Base-by-base conservation (phyloP, 371 early-diverging fungal species). In the Mucor indicus region DNA sequence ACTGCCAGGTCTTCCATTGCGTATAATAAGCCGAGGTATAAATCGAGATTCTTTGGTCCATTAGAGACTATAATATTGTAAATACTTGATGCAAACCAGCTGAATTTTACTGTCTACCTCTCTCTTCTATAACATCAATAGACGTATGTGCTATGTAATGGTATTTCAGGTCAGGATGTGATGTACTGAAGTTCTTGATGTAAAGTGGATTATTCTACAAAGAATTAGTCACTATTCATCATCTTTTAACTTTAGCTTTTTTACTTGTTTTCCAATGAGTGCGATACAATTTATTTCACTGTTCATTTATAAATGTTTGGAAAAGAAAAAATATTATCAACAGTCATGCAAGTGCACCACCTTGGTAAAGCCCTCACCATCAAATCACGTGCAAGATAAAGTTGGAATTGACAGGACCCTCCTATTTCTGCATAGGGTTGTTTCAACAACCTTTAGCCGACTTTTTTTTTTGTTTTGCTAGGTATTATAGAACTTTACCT, bases 131-230 rank as follows among this genome's bases (percentile, higher is more conserved):
- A 5, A 91, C 81, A 62, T 94, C 93, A 53, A 86, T 85, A 0
- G 92, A 85, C 0, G 91, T 92, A 50, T 92, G 91, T 23, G 89
- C 90, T 65, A 92, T 71, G 60, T 90, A 92, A 65, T 91, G 90
- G 65, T 85, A 92, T 60, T 91, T 90, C 31, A 92, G 78, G 61
- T 90, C 90, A 12, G 86, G 82, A 58, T 90, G 87, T 33, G 76
- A 67, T 11, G 73, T 59, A 44, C 79, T 85, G 60, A 88, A 90
- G 64, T 81, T 87, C 52, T 84, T 83, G 47, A 92, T 77, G 67
- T 79, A 91, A 19, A 94, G 57, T 2, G 95, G 95, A 64, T 90
- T 90, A 67, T 90, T 92, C 85, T 90, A 60, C 16, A 42, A 38
- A 38, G 36, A 27, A 15, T n/a, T 27, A 16, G 6, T 19, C 37